A percentile compares a stretch with the other conserved stretches of the same genome.
These are phyloP conservation scores for Chalciporus sphaerocephalus DNA, from an alignment of 768 basidiomycete species.

Conservation along the genomic window DNA sequence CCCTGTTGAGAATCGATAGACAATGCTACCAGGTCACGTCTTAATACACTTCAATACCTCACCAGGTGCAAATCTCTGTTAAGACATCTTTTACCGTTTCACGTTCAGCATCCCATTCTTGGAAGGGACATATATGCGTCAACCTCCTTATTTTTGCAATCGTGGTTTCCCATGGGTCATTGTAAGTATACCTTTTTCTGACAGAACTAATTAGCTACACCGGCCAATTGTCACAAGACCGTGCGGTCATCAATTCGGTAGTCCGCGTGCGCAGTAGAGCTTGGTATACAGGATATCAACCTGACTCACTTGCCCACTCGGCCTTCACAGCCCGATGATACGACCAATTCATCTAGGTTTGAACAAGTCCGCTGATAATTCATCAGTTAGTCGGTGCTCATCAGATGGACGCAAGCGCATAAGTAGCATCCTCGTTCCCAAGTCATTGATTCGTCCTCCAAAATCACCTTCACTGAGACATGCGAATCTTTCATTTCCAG, in stretches of 20 bases:
- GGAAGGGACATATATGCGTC: too few relatives aligned
- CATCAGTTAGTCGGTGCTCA: too few relatives aligned
- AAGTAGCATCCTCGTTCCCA: neutral
- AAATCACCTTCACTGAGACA: neutral
- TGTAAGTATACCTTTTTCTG: too few relatives aligned
- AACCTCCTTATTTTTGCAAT: too few relatives aligned
- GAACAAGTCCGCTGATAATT: too few relatives aligned
- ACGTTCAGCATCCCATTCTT: too few relatives aligned
- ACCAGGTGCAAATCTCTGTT: too few relatives aligned
- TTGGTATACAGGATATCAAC: neutral
- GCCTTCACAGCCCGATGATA: neutral
- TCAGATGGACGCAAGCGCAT: neutral
- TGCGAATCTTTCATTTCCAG: neutral
- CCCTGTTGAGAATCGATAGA: conserved; percentile 6
- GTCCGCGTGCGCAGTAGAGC: too few relatives aligned
- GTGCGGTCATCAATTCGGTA: neutral
- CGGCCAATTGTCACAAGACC: neutral
- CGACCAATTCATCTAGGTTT: too few relatives aligned
- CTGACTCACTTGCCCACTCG: neutral
- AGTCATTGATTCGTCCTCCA: neutral
- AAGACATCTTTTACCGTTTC: too few relatives aligned
- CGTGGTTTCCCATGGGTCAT: too few relatives aligned
- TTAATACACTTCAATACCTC: neutral
- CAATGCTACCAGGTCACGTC: neutral
- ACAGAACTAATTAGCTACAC: too few relatives aligned